Percentiles rank a stretch among this genome's conserved stretches.
Evolutionary conservation across 2,329 filamentous ascomycete genomes (phyloP).

Genomic region (Colletotrichum kahawae): DNA sequence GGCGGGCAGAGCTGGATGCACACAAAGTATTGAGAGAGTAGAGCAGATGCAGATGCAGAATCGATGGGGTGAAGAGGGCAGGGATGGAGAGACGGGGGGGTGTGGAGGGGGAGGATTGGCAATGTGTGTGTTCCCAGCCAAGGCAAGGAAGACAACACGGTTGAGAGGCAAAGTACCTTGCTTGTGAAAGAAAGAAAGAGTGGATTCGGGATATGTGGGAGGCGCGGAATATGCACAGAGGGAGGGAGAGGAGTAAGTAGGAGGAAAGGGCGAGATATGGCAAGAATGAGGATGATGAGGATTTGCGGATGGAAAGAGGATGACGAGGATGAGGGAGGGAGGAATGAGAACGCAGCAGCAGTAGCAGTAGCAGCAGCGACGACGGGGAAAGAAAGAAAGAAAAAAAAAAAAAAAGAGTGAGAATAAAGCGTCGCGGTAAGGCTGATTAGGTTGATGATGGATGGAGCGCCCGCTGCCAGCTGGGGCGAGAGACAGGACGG

Average conservation of each 20-base stretch:
- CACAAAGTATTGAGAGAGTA: neutral
- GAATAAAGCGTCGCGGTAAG: slow-evolving; percentile 17
- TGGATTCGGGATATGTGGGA: slow-evolving; percentile 1
- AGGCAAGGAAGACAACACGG: neutral
- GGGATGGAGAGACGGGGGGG: neutral
- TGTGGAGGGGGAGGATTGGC: neutral
- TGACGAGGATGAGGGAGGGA: neutral
- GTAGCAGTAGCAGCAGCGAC: neutral
- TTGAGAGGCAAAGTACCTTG: neutral
- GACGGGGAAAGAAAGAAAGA: neutral
- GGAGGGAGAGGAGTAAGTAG: neutral
- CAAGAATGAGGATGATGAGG: neutral
- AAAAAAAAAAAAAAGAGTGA: neutral
- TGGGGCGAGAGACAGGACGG: slow-evolving; percentile 16
- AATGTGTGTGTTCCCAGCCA: neutral
- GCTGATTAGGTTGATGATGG: slow-evolving; percentile 18
- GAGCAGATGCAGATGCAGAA: neutral
- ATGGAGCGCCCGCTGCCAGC: slow-evolving; percentile 15
- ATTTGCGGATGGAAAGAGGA: neutral
- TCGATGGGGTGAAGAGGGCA: neutral
- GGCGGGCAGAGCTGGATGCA: neutral
- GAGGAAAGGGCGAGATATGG: neutral
- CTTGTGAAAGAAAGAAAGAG: slow-evolving; percentile 10
- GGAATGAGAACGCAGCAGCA: neutral
- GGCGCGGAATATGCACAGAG: neutral